Conservation (phyloP, 148 eudicot species). For the Nyssa sinensis region DNA sequence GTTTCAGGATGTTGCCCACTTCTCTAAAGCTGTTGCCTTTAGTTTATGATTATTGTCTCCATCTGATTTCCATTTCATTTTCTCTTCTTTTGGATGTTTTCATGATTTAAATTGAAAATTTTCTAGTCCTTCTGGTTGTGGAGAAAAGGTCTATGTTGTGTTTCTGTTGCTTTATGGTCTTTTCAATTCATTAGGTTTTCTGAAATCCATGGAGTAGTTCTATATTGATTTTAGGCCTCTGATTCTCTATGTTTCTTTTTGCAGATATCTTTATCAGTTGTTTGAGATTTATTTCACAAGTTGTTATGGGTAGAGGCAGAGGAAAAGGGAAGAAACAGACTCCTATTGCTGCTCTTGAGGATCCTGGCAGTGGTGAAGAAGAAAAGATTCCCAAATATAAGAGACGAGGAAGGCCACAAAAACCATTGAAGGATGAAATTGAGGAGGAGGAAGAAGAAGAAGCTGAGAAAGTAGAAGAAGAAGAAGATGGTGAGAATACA, state of each 20-base stretch:
- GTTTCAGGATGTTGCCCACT: neutral
- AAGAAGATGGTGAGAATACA: constrained; percentile 25
- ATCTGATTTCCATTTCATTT: neutral
- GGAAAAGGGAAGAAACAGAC: constrained; percentile 61
- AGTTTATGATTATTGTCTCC: neutral
- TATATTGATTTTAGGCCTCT: neutral
- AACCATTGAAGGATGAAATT: constrained; percentile 36
- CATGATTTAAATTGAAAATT: neutral
- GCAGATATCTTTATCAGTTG: constrained; percentile 29
- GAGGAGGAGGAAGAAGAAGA: constrained; percentile 40
- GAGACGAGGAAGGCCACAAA: constrained; percentile 64
- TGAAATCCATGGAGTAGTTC: neutral
- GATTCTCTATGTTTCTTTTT: constrained; percentile 3
- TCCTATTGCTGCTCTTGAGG: constrained; percentile 26
- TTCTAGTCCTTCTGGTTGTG: neutral
- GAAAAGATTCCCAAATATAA: constrained; percentile 41
- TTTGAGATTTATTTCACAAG: neutral
- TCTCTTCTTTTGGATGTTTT: neutral
- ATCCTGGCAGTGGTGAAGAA: constrained; percentile 50
- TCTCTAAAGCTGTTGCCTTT: neutral
- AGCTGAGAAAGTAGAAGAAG: constrained; percentile 30
- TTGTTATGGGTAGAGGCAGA: constrained; percentile 60
- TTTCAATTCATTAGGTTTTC: neutral
- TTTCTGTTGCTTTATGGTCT: neutral
- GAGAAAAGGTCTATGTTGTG: neutral